phyloP scores from a whole-genome alignment of 805 yeast species.

The Myxozyma melibiosi region DNA sequence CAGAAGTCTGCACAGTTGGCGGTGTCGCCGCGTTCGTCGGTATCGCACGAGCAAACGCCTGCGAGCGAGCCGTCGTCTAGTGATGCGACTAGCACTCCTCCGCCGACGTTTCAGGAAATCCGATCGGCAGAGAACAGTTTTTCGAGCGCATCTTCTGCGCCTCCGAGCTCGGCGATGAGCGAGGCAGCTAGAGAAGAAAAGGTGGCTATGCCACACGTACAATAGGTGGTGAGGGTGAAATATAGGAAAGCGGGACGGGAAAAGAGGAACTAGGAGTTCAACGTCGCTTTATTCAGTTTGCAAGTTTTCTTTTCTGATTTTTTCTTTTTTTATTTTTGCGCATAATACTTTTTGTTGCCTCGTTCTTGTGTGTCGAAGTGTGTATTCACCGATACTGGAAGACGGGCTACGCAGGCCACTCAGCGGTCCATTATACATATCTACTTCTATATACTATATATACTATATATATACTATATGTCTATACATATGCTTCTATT shows the following conservation, averaged over 20 bases:
- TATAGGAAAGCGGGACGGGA: not conserved
- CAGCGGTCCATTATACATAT: constrained; percentile 1
- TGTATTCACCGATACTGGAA: too few species aligned
- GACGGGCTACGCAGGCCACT: too few species aligned
- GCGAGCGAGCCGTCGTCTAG: not conserved
- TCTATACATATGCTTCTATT: too few species aligned
- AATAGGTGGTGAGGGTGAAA: constrained; percentile 4
- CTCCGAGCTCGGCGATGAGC: not conserved
- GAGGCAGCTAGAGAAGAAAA: constrained; percentile 1
- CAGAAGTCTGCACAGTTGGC: not conserved
- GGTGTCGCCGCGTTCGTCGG: constrained; percentile 15
- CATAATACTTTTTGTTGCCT: not conserved
- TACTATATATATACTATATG: not conserved
- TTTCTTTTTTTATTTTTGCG: constrained; percentile 1
- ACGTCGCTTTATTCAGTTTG: not conserved
- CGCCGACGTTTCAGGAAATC: constrained; percentile 21
- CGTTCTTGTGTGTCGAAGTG: not conserved
- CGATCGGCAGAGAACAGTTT: constrained; percentile 18
- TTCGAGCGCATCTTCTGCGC: constrained; percentile 15
- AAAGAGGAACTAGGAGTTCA: not conserved
- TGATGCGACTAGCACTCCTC: constrained; percentile 14
- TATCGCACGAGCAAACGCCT: not conserved
- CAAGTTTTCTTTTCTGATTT: not conserved
- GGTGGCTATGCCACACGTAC: constrained; percentile 1
- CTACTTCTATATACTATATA: not conserved